Evolutionary conservation across 1,139 yeast species (phyloP), one percentile per base, ranked within the genome.

Genomic region (Meyerozyma carpophila): DNA sequence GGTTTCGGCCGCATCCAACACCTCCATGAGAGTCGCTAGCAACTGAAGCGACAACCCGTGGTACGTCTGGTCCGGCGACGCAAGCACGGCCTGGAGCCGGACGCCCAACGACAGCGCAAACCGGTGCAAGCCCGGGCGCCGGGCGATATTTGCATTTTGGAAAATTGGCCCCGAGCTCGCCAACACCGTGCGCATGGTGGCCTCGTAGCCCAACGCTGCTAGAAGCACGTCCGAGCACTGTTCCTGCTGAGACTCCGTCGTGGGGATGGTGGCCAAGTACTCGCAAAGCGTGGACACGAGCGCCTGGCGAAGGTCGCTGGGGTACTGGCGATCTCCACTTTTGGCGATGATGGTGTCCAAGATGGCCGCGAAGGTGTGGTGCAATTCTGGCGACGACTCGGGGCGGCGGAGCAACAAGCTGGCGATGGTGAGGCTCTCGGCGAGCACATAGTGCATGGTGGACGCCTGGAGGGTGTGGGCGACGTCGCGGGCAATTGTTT

Each of bases 341-440:
- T 20, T 34, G 14, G 26, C 25, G 16, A 21, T 34, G 4, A 34
- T 34, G 7, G 14, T n/a, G 37, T 20, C 26, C 37, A 34, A 34
- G 13, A 21, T 34, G 26, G 6, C 11, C 13, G 14, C 18, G 7
- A 21, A 8, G 8, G 26, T 34, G 4, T 16, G 10, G 26, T 11
- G 29, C 14, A 32, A 11, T 21, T 18, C 29, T 16, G 13, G 18
- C 32, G 10, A 11, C 9, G 8, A 4, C 3, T 14, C 14, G 32
- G 3, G 11, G 4, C 29, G 13, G 8, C 36, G 36, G 4, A 42
- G 13, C 18, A 44, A 36, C 3, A 41, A 20, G 42, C 49, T 53
- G 16, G 50, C 38, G 18, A 62, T 67, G 39, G 59, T 67, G 36
- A 82, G 62, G 9, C 79, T 75, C 47, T 81, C 84, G 13, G 70